Base-by-base conservation (phyloP, 2,329 filamentous ascomycete species). In the Ceratocystis papillata region DNA sequence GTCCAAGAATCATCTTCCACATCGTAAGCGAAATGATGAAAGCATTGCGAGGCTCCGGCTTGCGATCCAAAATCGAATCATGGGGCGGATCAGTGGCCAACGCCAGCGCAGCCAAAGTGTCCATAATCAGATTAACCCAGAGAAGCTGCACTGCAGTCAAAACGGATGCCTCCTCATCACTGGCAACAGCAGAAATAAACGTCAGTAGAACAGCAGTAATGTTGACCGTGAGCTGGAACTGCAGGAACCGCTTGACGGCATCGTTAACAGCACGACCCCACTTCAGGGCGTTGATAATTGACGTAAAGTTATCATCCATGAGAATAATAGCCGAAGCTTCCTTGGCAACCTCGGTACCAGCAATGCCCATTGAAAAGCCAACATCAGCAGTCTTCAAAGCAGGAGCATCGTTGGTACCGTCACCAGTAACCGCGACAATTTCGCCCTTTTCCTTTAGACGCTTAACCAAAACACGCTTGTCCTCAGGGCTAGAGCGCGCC, bases 1-100 rank as follows among this genome's bases (percentile, higher is more conserved):
- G 91, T 1, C 92, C 93, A 57, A 96, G 82, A 69, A 97, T 96
- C 93, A 97, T 97, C 80, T 97, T 97, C 93, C 93, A 96, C 93
- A 97, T 97, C 20, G 88, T 92, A 44, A 87, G 79, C 1, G 91
- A 95, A 71, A 97, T 94, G 69, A 85, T 84, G 53, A 80, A 78
- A 3, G 81, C 74, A 28, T 79, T 80, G 72, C 81, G 82, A 67
- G 76, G 79, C 72, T 85, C 83, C 0, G 83, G 83, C 75, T 90
- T 91, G 66, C 91, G 85, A 71, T 96, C 79, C 63, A 96, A 78
- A 30, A 96, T 87, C 70, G 85, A 88, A 64, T 88, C 86, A 12
- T 88, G 88, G 0, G 91, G 91, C n/a, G 90, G 89, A 73, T 96
- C 91, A 1, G 91, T 96, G 1, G 91, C 91, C 64, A 96, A 82